Percentiles rank a stretch among this genome's conserved stretches.
phyloP scores from a whole-genome alignment of 2,329 filamentous ascomycete genomes.

The Phaeosphaeriaceae sp. region DNA sequence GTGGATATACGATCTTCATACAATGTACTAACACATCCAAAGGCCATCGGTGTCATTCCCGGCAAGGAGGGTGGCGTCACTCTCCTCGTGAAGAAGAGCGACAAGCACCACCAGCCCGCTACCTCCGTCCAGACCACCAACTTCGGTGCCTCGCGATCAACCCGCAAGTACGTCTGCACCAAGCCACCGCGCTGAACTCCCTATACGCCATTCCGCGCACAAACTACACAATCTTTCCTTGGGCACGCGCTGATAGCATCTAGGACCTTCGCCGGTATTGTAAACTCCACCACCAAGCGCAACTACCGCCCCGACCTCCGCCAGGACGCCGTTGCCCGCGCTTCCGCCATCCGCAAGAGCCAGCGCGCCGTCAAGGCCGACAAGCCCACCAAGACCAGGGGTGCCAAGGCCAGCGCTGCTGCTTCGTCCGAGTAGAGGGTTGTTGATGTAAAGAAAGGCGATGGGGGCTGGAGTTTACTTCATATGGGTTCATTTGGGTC shows the following conservation, averaged over 20 bases:
- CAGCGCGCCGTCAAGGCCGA: constrained; percentile 80
- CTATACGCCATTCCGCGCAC: background rate
- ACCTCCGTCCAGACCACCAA: constrained; percentile 68
- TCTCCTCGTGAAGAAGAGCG: constrained; percentile 84
- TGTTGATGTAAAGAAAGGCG: constrained; percentile 8
- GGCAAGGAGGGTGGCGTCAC: constrained; percentile 80
- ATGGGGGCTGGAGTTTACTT: constrained; percentile 22
- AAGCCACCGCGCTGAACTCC: background rate
- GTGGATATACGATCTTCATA: background rate
- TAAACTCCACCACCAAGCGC: constrained; percentile 80
- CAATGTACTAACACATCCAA: constrained; percentile 5
- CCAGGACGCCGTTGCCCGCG: constrained; percentile 78
- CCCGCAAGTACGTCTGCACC: constrained; percentile 73
- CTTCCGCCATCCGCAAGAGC: constrained; percentile 81
- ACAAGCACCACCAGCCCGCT: constrained; percentile 75
- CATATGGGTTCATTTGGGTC: constrained; percentile 25
- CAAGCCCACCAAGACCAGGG: constrained; percentile 77
- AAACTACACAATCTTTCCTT: too few species aligned
- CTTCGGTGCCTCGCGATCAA: constrained; percentile 75
- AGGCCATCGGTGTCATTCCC: constrained; percentile 83
- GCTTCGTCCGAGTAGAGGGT: constrained; percentile 37
- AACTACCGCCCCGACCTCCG: constrained; percentile 72
- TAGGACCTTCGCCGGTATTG: constrained; percentile 86
- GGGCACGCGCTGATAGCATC: constrained; percentile 6
- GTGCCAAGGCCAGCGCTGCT: constrained; percentile 77